A percentile compares a stretch with the other conserved stretches of the same genome.
Evolutionary conservation across 2,329 filamentous ascomycete species (phyloP).

Genomic region (Chaetomium sp.): DNA sequence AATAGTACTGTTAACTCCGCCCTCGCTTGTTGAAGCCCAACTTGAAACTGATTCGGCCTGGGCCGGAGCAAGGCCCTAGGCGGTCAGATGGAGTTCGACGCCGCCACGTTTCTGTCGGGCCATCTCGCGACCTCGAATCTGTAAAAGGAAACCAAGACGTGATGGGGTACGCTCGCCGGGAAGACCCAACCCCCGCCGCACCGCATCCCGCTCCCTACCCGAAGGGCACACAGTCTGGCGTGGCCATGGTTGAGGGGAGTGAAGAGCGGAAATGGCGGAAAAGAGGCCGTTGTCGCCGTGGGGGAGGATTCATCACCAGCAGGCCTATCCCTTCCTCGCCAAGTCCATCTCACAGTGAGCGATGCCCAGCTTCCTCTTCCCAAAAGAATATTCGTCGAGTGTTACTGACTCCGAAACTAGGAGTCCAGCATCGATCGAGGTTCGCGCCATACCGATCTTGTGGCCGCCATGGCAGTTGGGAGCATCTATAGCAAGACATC

Average conservation of each 20-base stretch:
- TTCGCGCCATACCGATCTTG: neutral
- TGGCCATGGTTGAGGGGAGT: neutral
- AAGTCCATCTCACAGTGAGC: neutral
- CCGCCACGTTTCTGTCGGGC: neutral
- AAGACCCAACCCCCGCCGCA: neutral
- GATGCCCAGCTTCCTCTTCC: neutral
- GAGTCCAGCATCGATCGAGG: neutral
- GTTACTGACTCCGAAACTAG: neutral
- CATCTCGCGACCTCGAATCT: slow-evolving; percentile 1
- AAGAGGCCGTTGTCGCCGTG: neutral
- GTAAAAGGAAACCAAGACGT: neutral
- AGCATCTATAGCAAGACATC: neutral
- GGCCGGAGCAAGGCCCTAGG: neutral
- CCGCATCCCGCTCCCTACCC: neutral
- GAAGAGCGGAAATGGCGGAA: neutral
- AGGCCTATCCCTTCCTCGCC: neutral
- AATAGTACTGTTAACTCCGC: neutral
- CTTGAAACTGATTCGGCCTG: neutral
- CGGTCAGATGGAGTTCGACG: neutral
- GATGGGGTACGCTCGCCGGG: neutral
- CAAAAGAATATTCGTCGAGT: neutral
- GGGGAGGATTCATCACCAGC: neutral
- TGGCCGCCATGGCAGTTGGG: neutral
- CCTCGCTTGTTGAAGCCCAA: neutral
- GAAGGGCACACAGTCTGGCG: neutral